These are phyloP conservation scores for Carex kokanica DNA, from an alignment of 176 grass and related monocot genomes.

Conservation along the genomic window DNA sequence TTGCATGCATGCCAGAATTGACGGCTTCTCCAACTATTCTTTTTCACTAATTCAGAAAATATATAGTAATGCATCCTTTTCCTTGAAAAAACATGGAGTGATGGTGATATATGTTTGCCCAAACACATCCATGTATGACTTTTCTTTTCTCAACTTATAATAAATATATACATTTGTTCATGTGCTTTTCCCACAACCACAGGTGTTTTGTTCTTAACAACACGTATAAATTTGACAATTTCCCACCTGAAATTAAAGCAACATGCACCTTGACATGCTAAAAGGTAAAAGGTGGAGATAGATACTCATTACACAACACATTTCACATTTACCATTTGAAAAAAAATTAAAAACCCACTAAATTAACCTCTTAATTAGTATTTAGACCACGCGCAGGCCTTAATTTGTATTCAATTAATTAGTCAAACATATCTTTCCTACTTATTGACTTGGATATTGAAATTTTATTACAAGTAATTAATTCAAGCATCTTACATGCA, in stretches of 20 bases:
- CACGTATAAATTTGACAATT: not conserved
- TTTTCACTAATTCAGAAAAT: not conserved
- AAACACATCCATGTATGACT: not conserved
- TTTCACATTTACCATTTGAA: too few relatives aligned
- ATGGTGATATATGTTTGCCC: not conserved
- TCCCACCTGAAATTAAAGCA: not conserved
- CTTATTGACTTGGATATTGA: too few relatives aligned
- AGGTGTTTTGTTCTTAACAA: not conserved
- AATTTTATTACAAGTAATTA: too few relatives aligned
- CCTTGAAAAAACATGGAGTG: conserved; percentile 3
- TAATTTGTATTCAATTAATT: too few relatives aligned
- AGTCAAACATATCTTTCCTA: too few relatives aligned
- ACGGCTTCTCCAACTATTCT: not conserved
- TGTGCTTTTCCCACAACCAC: not conserved
- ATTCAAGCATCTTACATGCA: too few relatives aligned
- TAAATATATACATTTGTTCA: not conserved
- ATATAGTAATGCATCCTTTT: not conserved
- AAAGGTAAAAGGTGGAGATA: too few relatives aligned
- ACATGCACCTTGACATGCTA: too few relatives aligned
- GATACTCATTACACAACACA: too few relatives aligned
- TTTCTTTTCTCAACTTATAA: not conserved
- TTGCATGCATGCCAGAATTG: conserved; percentile 6
- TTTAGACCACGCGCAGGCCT: too few relatives aligned
- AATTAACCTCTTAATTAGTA: too few relatives aligned
- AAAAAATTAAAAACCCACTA: too few relatives aligned